Conservation (phyloP, 2,329 filamentous ascomycete species). For the Bipolaris cookei region DNA sequence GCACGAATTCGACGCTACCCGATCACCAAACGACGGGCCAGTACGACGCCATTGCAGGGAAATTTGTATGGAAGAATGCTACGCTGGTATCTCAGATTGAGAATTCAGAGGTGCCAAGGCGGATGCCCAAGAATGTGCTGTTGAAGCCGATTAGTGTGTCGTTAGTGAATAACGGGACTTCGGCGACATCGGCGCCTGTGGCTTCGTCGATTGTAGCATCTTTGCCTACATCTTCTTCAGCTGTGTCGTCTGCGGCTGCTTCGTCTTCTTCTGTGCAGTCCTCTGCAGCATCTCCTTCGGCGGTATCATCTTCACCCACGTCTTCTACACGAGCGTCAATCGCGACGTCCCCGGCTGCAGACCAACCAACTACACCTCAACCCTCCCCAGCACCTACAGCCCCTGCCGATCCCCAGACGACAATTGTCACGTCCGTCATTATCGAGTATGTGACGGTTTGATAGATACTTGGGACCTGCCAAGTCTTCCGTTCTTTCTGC, state of each 20-base stretch:
- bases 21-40: slow-evolving; percentile 14
- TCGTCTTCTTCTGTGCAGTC: background rate
- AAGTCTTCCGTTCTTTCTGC: too few relatives aligned
- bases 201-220: background rate
- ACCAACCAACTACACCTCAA: too few relatives aligned
- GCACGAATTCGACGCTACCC: slow-evolving; percentile 23
- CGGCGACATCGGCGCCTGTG: background rate
- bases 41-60: slow-evolving; percentile 19
- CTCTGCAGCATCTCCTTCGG: background rate
- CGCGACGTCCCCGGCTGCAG: background rate
- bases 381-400: slow-evolving; percentile 3
- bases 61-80: slow-evolving; percentile 27
- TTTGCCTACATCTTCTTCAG: background rate
- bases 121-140: background rate
- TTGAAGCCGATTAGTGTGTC: slow-evolving; percentile 15
- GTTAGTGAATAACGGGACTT: slow-evolving; percentile 14
- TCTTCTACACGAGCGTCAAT: background rate
- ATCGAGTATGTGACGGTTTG: slow-evolving; percentile 26
- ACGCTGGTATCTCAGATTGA: slow-evolving; percentile 6
- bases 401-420: slow-evolving; percentile 16
- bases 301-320: background rate
- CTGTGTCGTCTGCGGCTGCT: background rate
- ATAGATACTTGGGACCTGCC: background rate
- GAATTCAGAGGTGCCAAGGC: background rate
- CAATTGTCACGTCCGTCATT: slow-evolving; percentile 23